phyloP scores from a whole-genome alignment of 139 green algal genomes.

The Chlorella sp. region DNA sequence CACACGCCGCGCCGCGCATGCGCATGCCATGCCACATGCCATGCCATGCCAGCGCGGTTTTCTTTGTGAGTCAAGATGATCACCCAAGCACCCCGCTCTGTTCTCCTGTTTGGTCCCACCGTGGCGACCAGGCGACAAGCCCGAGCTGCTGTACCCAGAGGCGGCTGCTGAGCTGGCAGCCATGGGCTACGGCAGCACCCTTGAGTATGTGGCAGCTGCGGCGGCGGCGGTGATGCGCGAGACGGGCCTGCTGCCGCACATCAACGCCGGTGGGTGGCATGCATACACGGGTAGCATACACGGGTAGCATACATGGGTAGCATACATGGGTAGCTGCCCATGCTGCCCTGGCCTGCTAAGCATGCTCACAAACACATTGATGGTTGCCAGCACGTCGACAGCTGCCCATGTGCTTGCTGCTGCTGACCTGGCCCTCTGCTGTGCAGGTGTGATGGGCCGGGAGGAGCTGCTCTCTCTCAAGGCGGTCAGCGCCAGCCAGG shows the following conservation, averaged over 20 bases:
- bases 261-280: conserved; percentile 79
- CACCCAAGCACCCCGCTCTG: too few relatives aligned
- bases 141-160: conserved; percentile 78
- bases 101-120: too few relatives aligned
- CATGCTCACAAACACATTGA: too few relatives aligned
- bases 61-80: too few relatives aligned
- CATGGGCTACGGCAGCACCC: conserved; percentile 74
- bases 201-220: conserved; percentile 80
- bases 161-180: conserved; percentile 74
- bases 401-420: neutral
- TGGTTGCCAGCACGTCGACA: too few relatives aligned
- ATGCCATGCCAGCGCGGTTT: neutral
- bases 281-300: too few relatives aligned
- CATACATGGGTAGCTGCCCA: too few relatives aligned
- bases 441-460: conserved; percentile 34
- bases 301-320: too few relatives aligned
- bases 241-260: conserved; percentile 85
- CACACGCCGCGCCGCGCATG: too few relatives aligned
- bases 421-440: too few relatives aligned
- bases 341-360: too few relatives aligned
- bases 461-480: conserved; percentile 44
- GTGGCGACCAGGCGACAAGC: conserved; percentile 84
- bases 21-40: neutral
- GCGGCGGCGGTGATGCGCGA: conserved; percentile 58
- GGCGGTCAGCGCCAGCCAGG: conserved; percentile 76